phyloP scores from a whole-genome alignment of 129 eudicot species.

The Gnaphalium uliginosum region DNA sequence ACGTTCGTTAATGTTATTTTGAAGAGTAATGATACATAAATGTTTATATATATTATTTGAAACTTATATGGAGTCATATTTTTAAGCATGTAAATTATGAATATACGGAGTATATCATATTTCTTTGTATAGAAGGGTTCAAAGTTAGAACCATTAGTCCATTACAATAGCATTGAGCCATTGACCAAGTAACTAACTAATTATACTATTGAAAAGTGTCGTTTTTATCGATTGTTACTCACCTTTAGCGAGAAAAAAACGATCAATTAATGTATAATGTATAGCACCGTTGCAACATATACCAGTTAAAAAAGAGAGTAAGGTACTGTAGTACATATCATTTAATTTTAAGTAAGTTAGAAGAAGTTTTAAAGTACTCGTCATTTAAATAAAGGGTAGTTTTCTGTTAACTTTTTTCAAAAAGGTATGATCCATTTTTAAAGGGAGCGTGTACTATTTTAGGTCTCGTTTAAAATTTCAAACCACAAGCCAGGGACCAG shows the following conservation, averaged over 20 bases:
- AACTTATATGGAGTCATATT: too few species aligned
- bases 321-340: conserved; percentile 16
- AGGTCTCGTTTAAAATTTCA: neutral
- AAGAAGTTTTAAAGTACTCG: conserved; percentile 22
- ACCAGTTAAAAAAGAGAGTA: neutral
- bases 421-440: conserved; percentile 7
- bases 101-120: too few species aligned
- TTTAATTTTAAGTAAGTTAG: conserved; percentile 5
- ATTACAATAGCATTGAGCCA: too few species aligned
- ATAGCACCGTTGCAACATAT: neutral
- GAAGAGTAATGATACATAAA: too few species aligned
- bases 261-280: neutral
- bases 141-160: too few species aligned
- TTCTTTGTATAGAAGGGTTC: too few species aligned
- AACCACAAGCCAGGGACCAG: neutral
- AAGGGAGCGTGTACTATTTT: conserved; percentile 6
- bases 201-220: neutral
- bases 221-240: too few species aligned
- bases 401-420: conserved; percentile 20
- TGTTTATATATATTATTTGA: too few species aligned
- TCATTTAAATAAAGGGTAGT: conserved; percentile 6
- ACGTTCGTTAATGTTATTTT: too few species aligned
- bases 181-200: too few species aligned
- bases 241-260: neutral
- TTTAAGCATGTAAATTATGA: too few species aligned